Evolutionary conservation across 2,329 filamentous ascomycete genomes (phyloP).

Genomic region (Sporothrix euskadiensis): DNA sequence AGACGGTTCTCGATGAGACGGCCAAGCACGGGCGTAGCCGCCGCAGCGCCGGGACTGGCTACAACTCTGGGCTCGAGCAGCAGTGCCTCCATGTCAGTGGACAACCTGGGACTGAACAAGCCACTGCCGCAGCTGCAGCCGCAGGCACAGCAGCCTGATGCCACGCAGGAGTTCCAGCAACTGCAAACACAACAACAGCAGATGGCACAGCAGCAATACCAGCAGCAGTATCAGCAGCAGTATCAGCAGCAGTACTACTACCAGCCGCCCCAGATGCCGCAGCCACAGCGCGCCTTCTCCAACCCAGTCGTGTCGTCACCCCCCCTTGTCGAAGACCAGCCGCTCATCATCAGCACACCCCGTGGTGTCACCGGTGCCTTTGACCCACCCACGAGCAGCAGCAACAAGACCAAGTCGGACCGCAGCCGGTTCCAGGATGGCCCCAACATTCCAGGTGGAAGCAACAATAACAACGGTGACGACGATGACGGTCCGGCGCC

Average conservation of each 20-base stretch:
- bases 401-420: conserved; percentile 28
- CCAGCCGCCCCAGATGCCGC: conserved; percentile 17
- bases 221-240: conserved; percentile 23
- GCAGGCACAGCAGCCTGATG: conserved; percentile 31
- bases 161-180: conserved; percentile 32
- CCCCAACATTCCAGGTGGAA: not conserved
- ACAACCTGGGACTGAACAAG: conserved; percentile 18
- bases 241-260: conserved; percentile 21
- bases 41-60: not conserved
- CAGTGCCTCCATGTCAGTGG: not conserved
- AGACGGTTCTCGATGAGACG: conserved; percentile 23
- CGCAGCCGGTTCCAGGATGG: not conserved
- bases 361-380: conserved; percentile 56
- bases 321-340: conserved; percentile 47
- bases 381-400: conserved; percentile 45
- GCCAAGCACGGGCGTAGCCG: not conserved
- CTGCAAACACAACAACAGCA: conserved; percentile 28
- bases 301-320: conserved; percentile 32
- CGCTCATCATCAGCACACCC: conserved; percentile 63
- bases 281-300: conserved; percentile 27
- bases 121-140: conserved; percentile 28
- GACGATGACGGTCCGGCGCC: conserved; percentile 36
- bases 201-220: conserved; percentile 27
- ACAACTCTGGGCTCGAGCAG: not conserved
- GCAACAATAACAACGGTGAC: not conserved